phyloP scores from a whole-genome alignment of 2,329 filamentous ascomycete species.

The Ophiocordyceps camponoti-leonardi region DNA sequence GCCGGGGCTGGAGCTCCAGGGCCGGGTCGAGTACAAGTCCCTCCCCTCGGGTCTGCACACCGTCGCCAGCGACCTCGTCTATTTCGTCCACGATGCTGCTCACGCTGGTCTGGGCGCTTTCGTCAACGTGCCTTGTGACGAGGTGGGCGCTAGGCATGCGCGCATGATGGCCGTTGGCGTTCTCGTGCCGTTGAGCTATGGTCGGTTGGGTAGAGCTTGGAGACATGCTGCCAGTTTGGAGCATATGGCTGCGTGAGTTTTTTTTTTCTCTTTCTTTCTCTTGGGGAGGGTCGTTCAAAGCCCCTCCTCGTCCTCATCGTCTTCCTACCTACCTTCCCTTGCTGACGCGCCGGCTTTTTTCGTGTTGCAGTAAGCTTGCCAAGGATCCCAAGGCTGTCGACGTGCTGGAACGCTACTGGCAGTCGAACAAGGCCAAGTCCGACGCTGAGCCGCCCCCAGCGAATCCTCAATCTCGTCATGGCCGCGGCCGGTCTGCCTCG shows the following conservation, averaged over 20 bases:
- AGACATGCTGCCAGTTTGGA: constrained; percentile 64
- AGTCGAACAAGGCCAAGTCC: constrained; percentile 23
- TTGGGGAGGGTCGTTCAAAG: no score
- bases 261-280: not conserved
- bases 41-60: constrained; percentile 85
- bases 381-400: constrained; percentile 44
- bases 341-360: no score
- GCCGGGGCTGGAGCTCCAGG: constrained; percentile 58
- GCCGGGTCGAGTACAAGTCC: constrained; percentile 89
- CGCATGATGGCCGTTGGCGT: constrained; percentile 86
- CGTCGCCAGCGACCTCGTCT: constrained; percentile 75
- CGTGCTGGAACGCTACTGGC: constrained; percentile 68
- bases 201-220: constrained; percentile 77
- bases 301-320: no score
- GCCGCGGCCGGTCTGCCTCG: constrained; percentile 40
- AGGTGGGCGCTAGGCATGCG: constrained; percentile 64
- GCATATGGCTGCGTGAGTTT: constrained; percentile 49
- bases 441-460: constrained; percentile 3
- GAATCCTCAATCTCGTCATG: constrained; percentile 17
- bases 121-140: constrained; percentile 63
- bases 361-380: constrained; percentile 37
- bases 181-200: constrained; percentile 71
- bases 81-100: constrained; percentile 69
- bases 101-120: constrained; percentile 88
- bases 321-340: no score